phyloP scores from a whole-genome alignment of 2,329 filamentous ascomycete species.

The Myriosclerotinia scirpicola region DNA sequence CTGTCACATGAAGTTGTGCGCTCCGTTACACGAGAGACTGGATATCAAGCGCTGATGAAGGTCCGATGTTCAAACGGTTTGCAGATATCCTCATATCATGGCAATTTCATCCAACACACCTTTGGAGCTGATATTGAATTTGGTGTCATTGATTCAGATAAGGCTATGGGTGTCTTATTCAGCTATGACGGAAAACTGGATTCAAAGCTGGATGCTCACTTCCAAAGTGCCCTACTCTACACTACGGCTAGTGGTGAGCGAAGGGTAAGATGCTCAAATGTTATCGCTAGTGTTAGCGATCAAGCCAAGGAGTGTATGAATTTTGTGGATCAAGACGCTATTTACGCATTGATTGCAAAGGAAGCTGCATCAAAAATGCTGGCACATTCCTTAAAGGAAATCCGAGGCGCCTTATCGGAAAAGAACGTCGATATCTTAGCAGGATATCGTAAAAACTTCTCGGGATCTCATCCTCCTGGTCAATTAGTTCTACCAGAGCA shows the following conservation, averaged over 20 bases:
- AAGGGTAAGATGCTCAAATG: slow-evolving; percentile 87
- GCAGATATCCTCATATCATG: slow-evolving; percentile 90
- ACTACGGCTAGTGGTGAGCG: slow-evolving; percentile 88
- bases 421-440: slow-evolving; percentile 91
- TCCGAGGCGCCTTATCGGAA: slow-evolving; percentile 79
- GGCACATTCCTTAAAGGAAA: slow-evolving; percentile 75
- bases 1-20: slow-evolving; percentile 83
- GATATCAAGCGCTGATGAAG: slow-evolving; percentile 96
- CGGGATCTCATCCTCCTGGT: slow-evolving; percentile 78
- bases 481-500: slow-evolving; percentile 95
- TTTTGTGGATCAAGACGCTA: slow-evolving; percentile 93
- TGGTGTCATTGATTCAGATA: slow-evolving; percentile 88
- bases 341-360: slow-evolving; percentile 85
- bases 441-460: slow-evolving; percentile 89
- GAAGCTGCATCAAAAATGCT: slow-evolving; percentile 86
- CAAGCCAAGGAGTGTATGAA: slow-evolving; percentile 82
- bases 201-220: slow-evolving; percentile 92
- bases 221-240: slow-evolving; percentile 92
- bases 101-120: slow-evolving; percentile 93
- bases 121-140: slow-evolving; percentile 95
- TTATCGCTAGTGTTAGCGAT: slow-evolving; percentile 89
- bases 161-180: slow-evolving; percentile 88
- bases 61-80: slow-evolving; percentile 96
- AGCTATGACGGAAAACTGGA: slow-evolving; percentile 98
- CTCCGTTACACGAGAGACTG: slow-evolving; percentile 83